These are phyloP conservation scores for Phyllostachys edulis DNA, from an alignment of 176 grass and related monocot genomes.

Conservation along the genomic window DNA sequence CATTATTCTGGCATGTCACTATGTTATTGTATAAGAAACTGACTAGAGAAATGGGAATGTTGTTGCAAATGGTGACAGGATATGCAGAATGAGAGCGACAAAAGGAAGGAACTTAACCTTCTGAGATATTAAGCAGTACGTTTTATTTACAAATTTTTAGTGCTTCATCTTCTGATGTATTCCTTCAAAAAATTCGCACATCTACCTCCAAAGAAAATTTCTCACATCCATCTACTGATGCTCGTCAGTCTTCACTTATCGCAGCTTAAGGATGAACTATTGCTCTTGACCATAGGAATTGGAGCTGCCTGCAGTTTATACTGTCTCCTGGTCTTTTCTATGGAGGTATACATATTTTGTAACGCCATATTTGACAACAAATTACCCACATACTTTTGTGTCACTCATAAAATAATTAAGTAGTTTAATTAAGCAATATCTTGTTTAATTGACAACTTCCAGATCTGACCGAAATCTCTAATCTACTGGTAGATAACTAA, in stretches of 20 bases:
- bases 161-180: not conserved
- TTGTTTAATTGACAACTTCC: no score
- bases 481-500: no score
- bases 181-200: not conserved
- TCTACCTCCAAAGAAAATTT: not conserved
- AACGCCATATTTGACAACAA: no score
- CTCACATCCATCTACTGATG: constrained; percentile 3
- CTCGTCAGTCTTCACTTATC: not conserved
- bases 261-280: constrained; percentile 79
- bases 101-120: no score
- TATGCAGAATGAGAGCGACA: no score
- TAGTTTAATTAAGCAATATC: no score
- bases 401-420: no score
- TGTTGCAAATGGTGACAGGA: no score
- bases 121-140: constrained; percentile 69
- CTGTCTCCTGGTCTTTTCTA: constrained; percentile 69
- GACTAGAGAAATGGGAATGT: constrained; percentile 12
- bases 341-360: constrained; percentile 13
- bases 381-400: no score
- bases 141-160: not conserved
- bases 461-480: no score
- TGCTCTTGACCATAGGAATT: constrained; percentile 77
- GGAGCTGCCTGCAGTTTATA: constrained; percentile 80
- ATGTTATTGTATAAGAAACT: not conserved
- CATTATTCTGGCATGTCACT: not conserved